phyloP scores from a whole-genome alignment of 495 filamentous ascomycete species.

The Aspergillus carlsbadensis region DNA sequence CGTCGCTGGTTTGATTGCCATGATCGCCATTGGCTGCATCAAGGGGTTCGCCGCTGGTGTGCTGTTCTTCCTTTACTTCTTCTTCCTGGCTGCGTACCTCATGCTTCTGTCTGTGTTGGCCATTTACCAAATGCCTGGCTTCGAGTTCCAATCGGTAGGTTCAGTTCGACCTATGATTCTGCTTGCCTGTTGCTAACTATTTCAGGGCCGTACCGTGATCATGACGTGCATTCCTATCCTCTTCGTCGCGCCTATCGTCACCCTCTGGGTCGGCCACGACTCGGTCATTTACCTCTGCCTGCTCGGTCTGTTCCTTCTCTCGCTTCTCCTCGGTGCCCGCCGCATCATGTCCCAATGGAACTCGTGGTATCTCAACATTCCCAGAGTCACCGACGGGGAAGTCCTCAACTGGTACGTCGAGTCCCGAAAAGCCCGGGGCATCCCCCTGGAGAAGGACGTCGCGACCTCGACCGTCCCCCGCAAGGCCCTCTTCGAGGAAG shows the following conservation, averaged over 20 bases:
- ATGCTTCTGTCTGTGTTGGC: conserved; percentile 14
- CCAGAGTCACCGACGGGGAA: conserved; percentile 15
- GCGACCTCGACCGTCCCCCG: conserved; percentile 7
- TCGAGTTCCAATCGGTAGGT: conserved; percentile 15
- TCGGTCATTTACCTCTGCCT: conserved; percentile 19
- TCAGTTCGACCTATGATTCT: too few species aligned
- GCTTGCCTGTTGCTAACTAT: background rate
- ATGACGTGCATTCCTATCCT: conserved; percentile 18
- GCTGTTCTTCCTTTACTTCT: conserved; percentile 19
- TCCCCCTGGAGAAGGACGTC: conserved; percentile 6
- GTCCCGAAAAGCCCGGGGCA: background rate
- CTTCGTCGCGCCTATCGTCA: conserved; percentile 16
- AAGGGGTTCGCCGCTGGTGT: conserved; percentile 16
- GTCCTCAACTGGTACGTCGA: conserved; percentile 18
- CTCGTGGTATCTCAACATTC: conserved; percentile 17
- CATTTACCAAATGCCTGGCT: conserved; percentile 18
- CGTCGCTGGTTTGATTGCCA: conserved; percentile 11
- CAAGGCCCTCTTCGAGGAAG: conserved; percentile 12
- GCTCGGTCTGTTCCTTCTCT: conserved; percentile 8
- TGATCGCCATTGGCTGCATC: conserved; percentile 13
- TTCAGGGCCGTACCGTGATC: conserved; percentile 15
- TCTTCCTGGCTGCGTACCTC: conserved; percentile 16
- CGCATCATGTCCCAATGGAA: conserved; percentile 18
- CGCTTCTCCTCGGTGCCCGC: conserved; percentile 11
- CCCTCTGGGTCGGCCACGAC: conserved; percentile 18